Conservation (phyloP, 352 stramenopile species). For the Globisporangium parvum region DNA sequence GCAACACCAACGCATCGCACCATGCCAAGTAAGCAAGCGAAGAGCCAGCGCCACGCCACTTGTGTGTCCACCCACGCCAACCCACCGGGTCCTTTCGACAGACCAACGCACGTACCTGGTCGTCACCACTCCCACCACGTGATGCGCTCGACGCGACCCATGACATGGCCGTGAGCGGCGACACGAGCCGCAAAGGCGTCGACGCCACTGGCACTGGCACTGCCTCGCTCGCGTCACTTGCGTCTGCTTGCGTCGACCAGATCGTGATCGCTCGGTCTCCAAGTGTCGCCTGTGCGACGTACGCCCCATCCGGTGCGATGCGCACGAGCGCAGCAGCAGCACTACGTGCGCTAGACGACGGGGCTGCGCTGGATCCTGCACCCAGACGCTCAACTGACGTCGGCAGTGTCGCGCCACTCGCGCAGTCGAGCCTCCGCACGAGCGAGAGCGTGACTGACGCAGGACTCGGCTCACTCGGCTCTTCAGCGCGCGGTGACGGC, state of each 20-base stretch:
- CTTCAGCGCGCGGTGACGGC: background rate
- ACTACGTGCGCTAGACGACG: background rate
- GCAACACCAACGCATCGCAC: background rate
- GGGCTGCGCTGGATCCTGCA: background rate
- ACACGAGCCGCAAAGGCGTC: constrained; percentile 1
- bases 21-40: no score
- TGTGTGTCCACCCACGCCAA: no score
- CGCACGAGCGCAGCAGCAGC: background rate
- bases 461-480: background rate
- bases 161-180: constrained; percentile 4
- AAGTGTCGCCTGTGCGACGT: background rate
- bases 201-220: background rate
- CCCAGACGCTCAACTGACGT: background rate
- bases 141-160: background rate
- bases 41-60: background rate
- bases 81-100: background rate
- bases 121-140: background rate
- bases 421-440: background rate
- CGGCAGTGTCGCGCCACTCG: background rate
- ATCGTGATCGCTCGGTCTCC: constrained; percentile 2
- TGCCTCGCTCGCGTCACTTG: background rate
- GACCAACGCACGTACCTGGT: constrained; percentile 6
- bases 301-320: constrained; percentile 1
- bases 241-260: background rate
- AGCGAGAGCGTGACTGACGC: background rate